Percentiles rank a stretch among this genome's conserved stretches.
Evolutionary conservation across 2,329 filamentous ascomycete species (phyloP).

Genomic region (Didymella sp.): DNA sequence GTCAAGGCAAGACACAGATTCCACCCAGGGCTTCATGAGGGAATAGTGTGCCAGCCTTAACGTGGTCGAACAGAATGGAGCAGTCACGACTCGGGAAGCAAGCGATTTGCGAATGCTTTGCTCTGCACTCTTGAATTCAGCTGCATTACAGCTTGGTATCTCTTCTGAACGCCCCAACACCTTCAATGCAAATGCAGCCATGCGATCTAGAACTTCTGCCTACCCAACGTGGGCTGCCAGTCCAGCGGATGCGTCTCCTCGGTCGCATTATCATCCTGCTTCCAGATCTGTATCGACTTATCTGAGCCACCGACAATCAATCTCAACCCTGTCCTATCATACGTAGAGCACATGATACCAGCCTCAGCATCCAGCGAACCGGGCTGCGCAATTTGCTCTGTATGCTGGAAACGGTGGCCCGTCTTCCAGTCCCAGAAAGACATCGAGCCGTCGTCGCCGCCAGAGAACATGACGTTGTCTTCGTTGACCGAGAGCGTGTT

Average conservation of each 20-base stretch:
- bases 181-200: conserved; percentile 14
- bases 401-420: conserved; percentile 85
- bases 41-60: not conserved
- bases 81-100: not conserved
- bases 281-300: conserved; percentile 95
- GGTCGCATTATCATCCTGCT: conserved; percentile 88
- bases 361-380: conserved; percentile 93
- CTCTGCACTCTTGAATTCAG: not conserved
- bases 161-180: conserved; percentile 21
- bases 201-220: conserved; percentile 67
- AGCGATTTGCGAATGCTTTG: not conserved
- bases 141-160: conserved; percentile 15
- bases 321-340: conserved; percentile 85
- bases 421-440: conserved; percentile 99
- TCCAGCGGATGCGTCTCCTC: conserved; percentile 89
- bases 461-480: conserved; percentile 93
- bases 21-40: too few relatives aligned
- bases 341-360: conserved; percentile 92
- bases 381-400: conserved; percentile 92
- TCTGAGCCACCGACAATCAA: conserved; percentile 95
- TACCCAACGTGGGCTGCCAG: conserved; percentile 83
- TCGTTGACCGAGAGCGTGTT: conserved; percentile 93
- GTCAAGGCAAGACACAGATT: too few relatives aligned
- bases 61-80: not conserved
- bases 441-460: conserved; percentile 94